Conservation (phyloP, 352 stramenopile species). For the Globisporangium takayamanum region DNA sequence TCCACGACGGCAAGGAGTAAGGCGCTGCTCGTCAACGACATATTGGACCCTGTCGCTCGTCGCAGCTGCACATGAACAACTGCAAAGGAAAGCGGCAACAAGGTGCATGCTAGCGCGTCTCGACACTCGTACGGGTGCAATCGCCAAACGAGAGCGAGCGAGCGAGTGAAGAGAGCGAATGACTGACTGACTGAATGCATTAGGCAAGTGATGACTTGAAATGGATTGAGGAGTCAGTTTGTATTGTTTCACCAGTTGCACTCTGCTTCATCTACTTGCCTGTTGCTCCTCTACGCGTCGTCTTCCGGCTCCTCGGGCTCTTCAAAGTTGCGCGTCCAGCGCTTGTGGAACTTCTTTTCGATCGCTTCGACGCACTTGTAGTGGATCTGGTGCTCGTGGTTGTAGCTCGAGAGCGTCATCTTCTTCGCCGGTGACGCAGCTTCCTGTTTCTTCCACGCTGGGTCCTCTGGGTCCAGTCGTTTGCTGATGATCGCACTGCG, state of each 20-base stretch:
- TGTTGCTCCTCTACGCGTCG: background rate
- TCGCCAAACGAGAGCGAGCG: no score
- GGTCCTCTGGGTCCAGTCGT: constrained; percentile 57
- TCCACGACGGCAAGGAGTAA: constrained; percentile 77
- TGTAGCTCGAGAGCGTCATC: constrained; percentile 76
- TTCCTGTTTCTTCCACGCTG: constrained; percentile 63
- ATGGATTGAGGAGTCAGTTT: background rate
- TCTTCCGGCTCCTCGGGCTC: constrained; percentile 13
- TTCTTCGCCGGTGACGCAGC: constrained; percentile 31
- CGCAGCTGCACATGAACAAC: background rate
- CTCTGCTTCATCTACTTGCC: background rate
- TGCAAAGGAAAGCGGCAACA: no score
- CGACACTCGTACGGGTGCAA: no score
- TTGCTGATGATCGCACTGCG: constrained; percentile 72
- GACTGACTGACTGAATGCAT: no score
- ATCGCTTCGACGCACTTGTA: constrained; percentile 80
- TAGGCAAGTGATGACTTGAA: background rate
- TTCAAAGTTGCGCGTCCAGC: constrained; percentile 71
- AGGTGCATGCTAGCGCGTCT: no score
- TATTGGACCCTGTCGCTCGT: background rate
- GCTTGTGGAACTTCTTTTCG: constrained; percentile 48
- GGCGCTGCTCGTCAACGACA: no score
- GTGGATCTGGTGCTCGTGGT: constrained; percentile 75
- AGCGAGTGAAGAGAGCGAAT: no score
- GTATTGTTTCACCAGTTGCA: background rate